These are phyloP conservation scores for Apiotrichum akiyoshidainum DNA, from an alignment of 1,284 basidiomycete species.

Conservation along the genomic window DNA sequence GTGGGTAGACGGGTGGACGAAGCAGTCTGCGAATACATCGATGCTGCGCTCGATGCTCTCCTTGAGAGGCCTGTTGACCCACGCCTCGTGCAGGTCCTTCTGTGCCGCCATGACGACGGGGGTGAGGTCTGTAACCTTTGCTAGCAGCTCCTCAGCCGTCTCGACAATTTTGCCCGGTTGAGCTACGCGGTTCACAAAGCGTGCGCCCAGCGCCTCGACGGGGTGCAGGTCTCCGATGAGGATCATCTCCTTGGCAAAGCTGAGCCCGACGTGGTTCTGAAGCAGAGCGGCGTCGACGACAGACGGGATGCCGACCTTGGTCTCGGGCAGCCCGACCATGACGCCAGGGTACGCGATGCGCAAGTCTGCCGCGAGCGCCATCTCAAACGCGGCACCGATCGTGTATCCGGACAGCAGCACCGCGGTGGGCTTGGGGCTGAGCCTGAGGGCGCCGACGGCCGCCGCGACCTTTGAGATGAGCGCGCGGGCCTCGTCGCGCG, in stretches of 20 bases:
- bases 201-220: constrained; percentile 5
- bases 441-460: constrained; percentile 16
- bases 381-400: constrained; percentile 22
- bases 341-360: constrained; percentile 6
- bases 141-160: constrained; percentile 10
- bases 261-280: constrained; percentile 13
- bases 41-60: constrained; percentile 13
- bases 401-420: constrained; percentile 19
- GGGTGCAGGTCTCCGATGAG: constrained; percentile 18
- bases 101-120: constrained; percentile 20
- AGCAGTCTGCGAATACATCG: constrained; percentile 19
- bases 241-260: constrained; percentile 18
- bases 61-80: constrained; percentile 13
- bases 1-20: constrained; percentile 14
- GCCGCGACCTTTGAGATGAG: constrained; percentile 13
- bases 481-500: neutral
- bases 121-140: constrained; percentile 16
- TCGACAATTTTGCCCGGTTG: neutral
- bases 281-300: constrained; percentile 21
- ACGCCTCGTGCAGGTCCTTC: constrained; percentile 21
- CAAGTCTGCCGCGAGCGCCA: constrained; percentile 22
- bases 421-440: constrained; percentile 15
- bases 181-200: constrained; percentile 15
- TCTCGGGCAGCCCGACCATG: constrained; percentile 18
- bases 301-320: constrained; percentile 20